Evolutionary conservation across 345 rosid species (phyloP).

Genomic region (Salix arbutifolia): DNA sequence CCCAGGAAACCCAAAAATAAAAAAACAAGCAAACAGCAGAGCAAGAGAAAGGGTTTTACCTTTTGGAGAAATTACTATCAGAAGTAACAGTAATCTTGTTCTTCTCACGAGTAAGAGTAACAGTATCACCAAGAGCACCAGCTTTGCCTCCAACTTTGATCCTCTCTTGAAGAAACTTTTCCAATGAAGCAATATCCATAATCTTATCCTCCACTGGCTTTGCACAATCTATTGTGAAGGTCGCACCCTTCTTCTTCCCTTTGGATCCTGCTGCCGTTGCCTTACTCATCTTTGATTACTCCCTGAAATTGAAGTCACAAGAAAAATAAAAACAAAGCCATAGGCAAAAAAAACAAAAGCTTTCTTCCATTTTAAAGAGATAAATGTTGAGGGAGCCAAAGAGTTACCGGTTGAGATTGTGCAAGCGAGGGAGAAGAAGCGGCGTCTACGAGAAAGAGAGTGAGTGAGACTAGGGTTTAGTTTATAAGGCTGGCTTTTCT

Average conservation of each 20-base stretch:
- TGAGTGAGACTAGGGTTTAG: background rate
- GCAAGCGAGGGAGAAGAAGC: background rate
- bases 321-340: background rate
- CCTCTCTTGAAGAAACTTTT: constrained; percentile 70
- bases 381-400: background rate
- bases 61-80: constrained; percentile 54
- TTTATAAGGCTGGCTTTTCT: background rate
- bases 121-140: constrained; percentile 59
- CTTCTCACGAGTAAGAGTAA: constrained; percentile 43
- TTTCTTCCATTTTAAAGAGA: background rate
- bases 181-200: constrained; percentile 68
- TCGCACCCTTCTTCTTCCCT: constrained; percentile 56
- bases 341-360: background rate
- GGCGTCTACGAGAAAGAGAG: background rate
- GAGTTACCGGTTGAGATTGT: background rate
- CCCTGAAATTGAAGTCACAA: background rate
- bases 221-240: constrained; percentile 50
- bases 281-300: constrained; percentile 4
- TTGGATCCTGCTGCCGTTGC: constrained; percentile 3
- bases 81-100: constrained; percentile 55
- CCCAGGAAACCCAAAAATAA: background rate
- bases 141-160: constrained; percentile 80
- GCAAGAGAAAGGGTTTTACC: constrained; percentile 24
- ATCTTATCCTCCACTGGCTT: constrained; percentile 78
- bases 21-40: background rate